Base-by-base conservation (phyloP, 2,329 filamentous ascomycete species). In the Xylaria polymorpha region DNA sequence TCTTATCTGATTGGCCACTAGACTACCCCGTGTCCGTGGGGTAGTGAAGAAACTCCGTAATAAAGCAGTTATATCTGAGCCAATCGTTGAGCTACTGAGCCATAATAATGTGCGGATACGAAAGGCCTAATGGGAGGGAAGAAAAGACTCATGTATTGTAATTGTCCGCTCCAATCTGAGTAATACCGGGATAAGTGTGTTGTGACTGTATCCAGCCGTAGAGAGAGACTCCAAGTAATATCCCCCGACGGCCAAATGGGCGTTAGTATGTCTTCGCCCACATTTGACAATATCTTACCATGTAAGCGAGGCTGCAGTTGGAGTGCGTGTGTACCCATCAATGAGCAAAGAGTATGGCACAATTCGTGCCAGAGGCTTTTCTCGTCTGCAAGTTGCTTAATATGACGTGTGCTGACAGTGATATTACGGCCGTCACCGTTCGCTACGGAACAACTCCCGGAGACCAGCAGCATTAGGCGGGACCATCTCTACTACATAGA, bases 101-200 rank as follows among this genome's bases (percentile, higher is more conserved):
- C n/a, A n/a, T n/a, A 14, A 43, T 18, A 43, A 22, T 48, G 44
- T 48, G 44, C 41, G 51, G 63, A 60, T 22, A 60, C 32, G 4
- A 8, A 35, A 4, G 32, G 32, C 8, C 32, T 35, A 35, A 35
- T 8, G 4, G 32, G 32, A 4, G 8, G 8, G 32, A 35, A 35
- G 8, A 35, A 35, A 35, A 35, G 4, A n/a, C 32, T 35, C 32
- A 35, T 35, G 4, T 35, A 8, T 35, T 35, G 32, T 4, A 8
- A 8, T 37, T 37, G 10, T 37, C 7, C 7, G 10, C 35, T 37
- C 35, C 10, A 9, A 37, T 37, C 35, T 37, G 4, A 37, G 8
- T 37, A 12, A 12, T 37, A 1, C 10, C 10, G 7, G 8, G 35
- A 37, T 37, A 37, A 37, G 35, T 37, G 35, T 37, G 35, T 37